These are phyloP conservation scores for Passalora sequoiae DNA, from an alignment of 2,329 filamentous ascomycete species.

Conservation along the genomic window DNA sequence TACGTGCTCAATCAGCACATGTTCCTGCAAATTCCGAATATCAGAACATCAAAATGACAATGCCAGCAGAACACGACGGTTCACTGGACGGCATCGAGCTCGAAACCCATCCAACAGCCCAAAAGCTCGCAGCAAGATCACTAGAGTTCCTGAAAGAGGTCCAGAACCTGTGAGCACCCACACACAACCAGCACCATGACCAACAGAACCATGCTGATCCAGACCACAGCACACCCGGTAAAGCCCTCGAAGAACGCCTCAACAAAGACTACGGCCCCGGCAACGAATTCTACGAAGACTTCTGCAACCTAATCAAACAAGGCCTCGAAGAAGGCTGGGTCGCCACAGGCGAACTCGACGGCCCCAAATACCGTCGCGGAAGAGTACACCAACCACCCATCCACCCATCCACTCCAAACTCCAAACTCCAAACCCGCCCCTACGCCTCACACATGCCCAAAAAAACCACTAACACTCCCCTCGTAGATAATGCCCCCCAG, in stretches of 20 bases:
- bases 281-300: conserved; percentile 35
- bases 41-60: conserved; percentile 8
- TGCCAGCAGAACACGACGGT: conserved; percentile 19
- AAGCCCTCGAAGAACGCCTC: conserved; percentile 33
- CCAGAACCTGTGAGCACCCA: conserved; percentile 18
- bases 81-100: conserved; percentile 24
- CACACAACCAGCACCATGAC: too few relatives aligned
- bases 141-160: conserved; percentile 25
- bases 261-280: conserved; percentile 36
- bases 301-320: conserved; percentile 33
- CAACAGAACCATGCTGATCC: too few relatives aligned
- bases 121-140: conserved; percentile 20
- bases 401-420: background rate
- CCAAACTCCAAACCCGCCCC: conserved; percentile 1
- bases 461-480: too few relatives aligned
- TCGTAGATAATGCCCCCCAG: conserved; percentile 43
- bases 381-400: conserved; percentile 34
- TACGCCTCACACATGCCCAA: too few relatives aligned
- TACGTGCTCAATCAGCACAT: background rate
- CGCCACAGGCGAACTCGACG: conserved; percentile 35
- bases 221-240: conserved; percentile 34
- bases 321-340: conserved; percentile 37
- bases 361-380: conserved; percentile 43
- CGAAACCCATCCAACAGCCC: conserved; percentile 19
- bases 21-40: background rate